A percentile compares a stretch with the other conserved stretches of the same genome.
These are phyloP conservation scores for Geoglossum cookeanum DNA, from an alignment of 2,329 filamentous ascomycete genomes.

Conservation along the genomic window DNA sequence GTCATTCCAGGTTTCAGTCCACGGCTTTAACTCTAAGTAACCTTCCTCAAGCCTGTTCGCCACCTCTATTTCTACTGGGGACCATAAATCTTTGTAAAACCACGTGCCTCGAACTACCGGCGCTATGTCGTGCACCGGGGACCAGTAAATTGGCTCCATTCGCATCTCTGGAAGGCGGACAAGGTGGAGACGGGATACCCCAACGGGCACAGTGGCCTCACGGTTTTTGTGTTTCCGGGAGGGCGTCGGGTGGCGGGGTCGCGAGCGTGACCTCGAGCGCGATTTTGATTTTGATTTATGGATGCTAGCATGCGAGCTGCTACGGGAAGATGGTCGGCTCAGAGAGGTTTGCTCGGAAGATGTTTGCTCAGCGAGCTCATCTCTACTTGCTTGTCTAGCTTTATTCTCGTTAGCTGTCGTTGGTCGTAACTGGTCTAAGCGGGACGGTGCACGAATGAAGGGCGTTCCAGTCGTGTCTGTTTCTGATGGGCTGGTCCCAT, in stretches of 20 bases:
- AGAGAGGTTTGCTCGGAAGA: neutral
- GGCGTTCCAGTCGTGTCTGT: conserved; percentile 27
- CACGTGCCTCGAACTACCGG: conserved; percentile 73
- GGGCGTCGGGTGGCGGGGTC: conserved; percentile 10
- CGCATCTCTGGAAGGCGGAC: conserved; percentile 59
- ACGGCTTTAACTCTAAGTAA: conserved; percentile 68
- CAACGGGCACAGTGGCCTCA: conserved; percentile 54
- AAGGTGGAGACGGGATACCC: conserved; percentile 73
- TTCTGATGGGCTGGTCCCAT: conserved; percentile 8
- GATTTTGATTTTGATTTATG: conserved; percentile 1
- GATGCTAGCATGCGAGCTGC: conserved; percentile 4
- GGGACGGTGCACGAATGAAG: conserved; percentile 30
- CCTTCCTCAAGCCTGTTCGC: conserved; percentile 88
- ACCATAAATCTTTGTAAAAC: conserved; percentile 95
- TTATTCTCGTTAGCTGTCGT: neutral
- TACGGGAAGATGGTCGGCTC: neutral
- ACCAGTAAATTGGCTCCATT: conserved; percentile 98
- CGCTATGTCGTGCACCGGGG: conserved; percentile 73
- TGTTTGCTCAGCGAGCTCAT: neutral
- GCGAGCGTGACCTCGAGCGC: conserved; percentile 5
- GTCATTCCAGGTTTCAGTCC: conserved; percentile 83
- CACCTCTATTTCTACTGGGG: conserved; percentile 65
- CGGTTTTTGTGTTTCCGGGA: conserved; percentile 16
- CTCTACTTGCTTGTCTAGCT: neutral
- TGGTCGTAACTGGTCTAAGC: conserved; percentile 14